A percentile compares a stretch with the other conserved stretches of the same genome.
Evolutionary conservation across 768 basidiomycete genomes (phyloP).

Genomic region (Leccinum obscurum): DNA sequence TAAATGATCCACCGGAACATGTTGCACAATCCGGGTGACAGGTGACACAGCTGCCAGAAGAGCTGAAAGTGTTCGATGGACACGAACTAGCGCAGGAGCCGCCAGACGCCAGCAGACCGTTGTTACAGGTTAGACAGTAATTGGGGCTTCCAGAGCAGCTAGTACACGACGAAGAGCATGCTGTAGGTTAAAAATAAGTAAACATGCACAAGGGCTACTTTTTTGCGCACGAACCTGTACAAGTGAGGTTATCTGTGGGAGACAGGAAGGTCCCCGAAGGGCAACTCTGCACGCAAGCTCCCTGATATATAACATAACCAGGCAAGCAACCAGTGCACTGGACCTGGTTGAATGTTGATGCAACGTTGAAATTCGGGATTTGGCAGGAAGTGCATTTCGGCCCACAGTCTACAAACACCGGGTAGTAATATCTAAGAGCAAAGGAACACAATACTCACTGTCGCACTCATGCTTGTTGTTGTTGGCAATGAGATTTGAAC

Average conservation of each 20-base stretch:
- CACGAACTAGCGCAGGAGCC: conserved; percentile 79
- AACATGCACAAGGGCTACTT: neutral
- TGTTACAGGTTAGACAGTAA: conserved; percentile 74
- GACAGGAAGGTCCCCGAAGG: conserved; percentile 73
- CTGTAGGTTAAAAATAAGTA: conserved; percentile 31
- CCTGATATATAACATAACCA: conserved; percentile 70
- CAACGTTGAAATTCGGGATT: conserved; percentile 68
- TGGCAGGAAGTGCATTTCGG: conserved; percentile 78
- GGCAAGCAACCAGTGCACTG: conserved; percentile 81
- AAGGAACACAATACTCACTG: conserved; percentile 42
- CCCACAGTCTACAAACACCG: conserved; percentile 62
- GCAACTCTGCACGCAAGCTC: conserved; percentile 68
- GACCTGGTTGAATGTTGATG: conserved; percentile 61
- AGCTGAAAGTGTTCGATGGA: conserved; percentile 67
- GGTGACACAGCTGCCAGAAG: conserved; percentile 62
- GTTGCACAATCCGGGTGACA: conserved; percentile 89
- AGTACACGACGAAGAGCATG: conserved; percentile 72
- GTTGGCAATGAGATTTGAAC: conserved; percentile 71
- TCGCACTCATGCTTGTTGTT: conserved; percentile 85
- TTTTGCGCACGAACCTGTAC: conserved; percentile 53
- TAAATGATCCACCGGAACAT: conserved; percentile 77
- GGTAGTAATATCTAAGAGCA: neutral
- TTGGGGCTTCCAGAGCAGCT: conserved; percentile 67
- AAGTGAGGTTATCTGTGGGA: conserved; percentile 71
- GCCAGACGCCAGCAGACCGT: conserved; percentile 61